These are phyloP conservation scores for Hypoxylon fragiforme DNA, from an alignment of 495 filamentous ascomycete species.

Conservation along the genomic window DNA sequence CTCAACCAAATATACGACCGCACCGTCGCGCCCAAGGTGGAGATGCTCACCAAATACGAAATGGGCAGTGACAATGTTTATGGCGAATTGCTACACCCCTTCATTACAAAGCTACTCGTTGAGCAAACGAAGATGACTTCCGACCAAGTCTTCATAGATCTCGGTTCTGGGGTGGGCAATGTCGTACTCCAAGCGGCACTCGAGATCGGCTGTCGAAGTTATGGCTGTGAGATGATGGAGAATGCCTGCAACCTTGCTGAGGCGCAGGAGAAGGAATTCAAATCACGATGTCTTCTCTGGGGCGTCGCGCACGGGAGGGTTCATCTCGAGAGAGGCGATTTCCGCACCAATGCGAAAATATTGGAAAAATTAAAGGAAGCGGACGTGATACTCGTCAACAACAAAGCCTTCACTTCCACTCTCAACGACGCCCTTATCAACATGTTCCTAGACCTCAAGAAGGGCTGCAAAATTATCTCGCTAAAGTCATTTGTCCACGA, in stretches of 20 bases:
- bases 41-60: slow-evolving; percentile 77
- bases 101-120: slow-evolving; percentile 75
- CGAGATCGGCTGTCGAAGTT: slow-evolving; percentile 90
- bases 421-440: slow-evolving; percentile 85
- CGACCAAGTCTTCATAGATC: slow-evolving; percentile 84
- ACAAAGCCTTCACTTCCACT: slow-evolving; percentile 86
- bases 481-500: slow-evolving; percentile 78
- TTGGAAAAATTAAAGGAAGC: slow-evolving; percentile 73
- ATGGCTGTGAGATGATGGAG: slow-evolving; percentile 94
- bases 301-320: slow-evolving; percentile 78
- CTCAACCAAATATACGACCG: slow-evolving; percentile 87
- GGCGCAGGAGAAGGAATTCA: slow-evolving; percentile 83
- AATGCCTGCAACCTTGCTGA: slow-evolving; percentile 84
- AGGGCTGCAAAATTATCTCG: slow-evolving; percentile 84
- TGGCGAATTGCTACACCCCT: slow-evolving; percentile 84
- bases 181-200: slow-evolving; percentile 93
- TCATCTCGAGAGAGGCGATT: slow-evolving; percentile 81
- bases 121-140: slow-evolving; percentile 76
- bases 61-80: slow-evolving; percentile 91
- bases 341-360: slow-evolving; percentile 73
- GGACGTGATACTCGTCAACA: slow-evolving; percentile 95
- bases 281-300: slow-evolving; percentile 83
- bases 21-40: slow-evolving; percentile 85
- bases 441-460: slow-evolving; percentile 93
- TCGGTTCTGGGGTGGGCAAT: slow-evolving; percentile 94